Conservation (phyloP, 257 asterid genomes). For the Verbena officinalis region DNA sequence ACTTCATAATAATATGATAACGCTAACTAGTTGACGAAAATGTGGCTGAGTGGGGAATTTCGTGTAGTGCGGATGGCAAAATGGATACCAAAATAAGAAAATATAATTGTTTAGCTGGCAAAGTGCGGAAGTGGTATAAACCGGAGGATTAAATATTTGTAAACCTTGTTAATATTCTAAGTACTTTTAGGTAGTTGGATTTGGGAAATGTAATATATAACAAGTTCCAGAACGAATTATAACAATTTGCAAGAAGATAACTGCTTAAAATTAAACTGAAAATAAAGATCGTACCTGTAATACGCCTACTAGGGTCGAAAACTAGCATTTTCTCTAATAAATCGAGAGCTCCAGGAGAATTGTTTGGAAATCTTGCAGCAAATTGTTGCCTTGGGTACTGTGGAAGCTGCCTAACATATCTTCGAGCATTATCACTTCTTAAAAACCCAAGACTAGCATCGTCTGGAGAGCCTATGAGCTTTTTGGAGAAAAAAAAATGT, state of each 20-base stretch:
- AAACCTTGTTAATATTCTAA: too few relatives aligned
- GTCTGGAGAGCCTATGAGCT: conserved; percentile 69
- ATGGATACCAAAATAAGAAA: too few relatives aligned
- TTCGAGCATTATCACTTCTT: conserved; percentile 62
- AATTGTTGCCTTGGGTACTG: conserved; percentile 63
- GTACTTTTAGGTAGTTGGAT: too few relatives aligned
- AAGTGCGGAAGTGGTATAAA: too few relatives aligned
- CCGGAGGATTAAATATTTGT: too few relatives aligned
- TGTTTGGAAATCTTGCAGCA: conserved; percentile 53
- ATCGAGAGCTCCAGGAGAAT: conserved; percentile 59
- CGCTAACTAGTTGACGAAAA: too few relatives aligned
- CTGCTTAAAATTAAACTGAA: not conserved
- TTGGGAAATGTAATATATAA: not conserved
- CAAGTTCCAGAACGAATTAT: not conserved
- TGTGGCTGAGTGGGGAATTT: too few relatives aligned
- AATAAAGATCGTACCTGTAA: conserved; percentile 43
- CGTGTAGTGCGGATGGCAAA: too few relatives aligned
- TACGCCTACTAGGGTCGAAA: conserved; percentile 67
- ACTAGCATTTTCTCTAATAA: conserved; percentile 65
- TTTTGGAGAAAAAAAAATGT: too few relatives aligned
- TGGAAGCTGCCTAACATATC: conserved; percentile 66
- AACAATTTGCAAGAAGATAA: not conserved
- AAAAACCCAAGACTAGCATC: conserved; percentile 72
- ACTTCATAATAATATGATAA: too few relatives aligned
- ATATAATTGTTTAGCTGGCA: too few relatives aligned